Evolutionary conservation across 2,329 filamentous ascomycete genomes (phyloP).

Genomic region (Penicillium sp.): DNA sequence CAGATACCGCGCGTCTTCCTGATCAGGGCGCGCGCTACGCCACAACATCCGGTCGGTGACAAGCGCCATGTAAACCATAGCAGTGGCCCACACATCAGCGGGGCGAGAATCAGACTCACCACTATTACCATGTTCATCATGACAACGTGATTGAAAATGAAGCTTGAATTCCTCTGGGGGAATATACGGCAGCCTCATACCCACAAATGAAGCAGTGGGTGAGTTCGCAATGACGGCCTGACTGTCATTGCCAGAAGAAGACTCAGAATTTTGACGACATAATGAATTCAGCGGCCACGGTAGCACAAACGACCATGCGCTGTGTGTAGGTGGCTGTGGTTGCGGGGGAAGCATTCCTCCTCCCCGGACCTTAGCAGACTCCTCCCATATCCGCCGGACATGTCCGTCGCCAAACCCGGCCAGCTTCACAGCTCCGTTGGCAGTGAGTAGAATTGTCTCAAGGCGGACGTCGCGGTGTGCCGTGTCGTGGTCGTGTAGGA

Average conservation of each 20-base stretch:
- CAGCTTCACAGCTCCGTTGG: slow-evolving; percentile 79
- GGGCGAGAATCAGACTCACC: slow-evolving; percentile 14
- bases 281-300: slow-evolving; percentile 13
- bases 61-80: slow-evolving; percentile 31
- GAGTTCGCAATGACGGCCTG: background rate
- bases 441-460: slow-evolving; percentile 86
- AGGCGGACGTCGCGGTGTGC: slow-evolving; percentile 94
- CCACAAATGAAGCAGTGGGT: slow-evolving; percentile 14
- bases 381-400: slow-evolving; percentile 65
- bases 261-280: background rate
- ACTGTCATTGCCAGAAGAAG: background rate
- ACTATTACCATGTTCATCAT: background rate
- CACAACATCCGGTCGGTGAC: slow-evolving; percentile 29
- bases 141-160: background rate
- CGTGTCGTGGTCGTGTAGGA: slow-evolving; percentile 80
- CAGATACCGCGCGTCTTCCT: slow-evolving; percentile 28
- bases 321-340: slow-evolving; percentile 1
- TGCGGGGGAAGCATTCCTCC: background rate
- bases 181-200: slow-evolving; percentile 19
- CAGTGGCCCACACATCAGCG: slow-evolving; percentile 33
- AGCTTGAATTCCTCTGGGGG: slow-evolving; percentile 19
- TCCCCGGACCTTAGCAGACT: slow-evolving; percentile 11
- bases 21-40: slow-evolving; percentile 23
- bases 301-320: slow-evolving; percentile 13
- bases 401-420: slow-evolving; percentile 82